Evolutionary conservation across 2,329 filamentous ascomycete genomes (phyloP), one percentile per base, ranked within the genome.

Genomic region (Colletotrichum horii): DNA sequence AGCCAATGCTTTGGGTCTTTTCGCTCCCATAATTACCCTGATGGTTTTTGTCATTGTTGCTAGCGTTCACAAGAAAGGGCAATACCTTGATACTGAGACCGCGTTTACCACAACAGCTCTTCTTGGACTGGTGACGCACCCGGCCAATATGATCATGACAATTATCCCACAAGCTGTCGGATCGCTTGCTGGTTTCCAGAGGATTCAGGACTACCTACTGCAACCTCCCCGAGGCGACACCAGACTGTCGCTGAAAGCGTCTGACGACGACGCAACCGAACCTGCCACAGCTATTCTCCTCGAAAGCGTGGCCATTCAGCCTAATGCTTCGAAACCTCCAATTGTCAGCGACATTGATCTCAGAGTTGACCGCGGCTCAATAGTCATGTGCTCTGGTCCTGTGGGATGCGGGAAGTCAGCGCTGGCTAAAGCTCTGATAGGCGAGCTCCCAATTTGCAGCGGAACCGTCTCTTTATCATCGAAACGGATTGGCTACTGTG

Each of bases 21-120:
- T 77, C 71, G 55, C 68, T 6, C 72, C 72, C 1, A 62, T 75
- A 6, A 9, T 67, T 6, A 72, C 72, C 8, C 28, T 75, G 5
- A 32, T 72, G 2, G 3, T 72, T 2, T 75, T 60, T 26, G 72
- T 72, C 4, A n/a, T 72, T 6, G 8, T 66, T 6, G 55, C 69
- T 6, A 55, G 30, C 7, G 19, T 52, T 2, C 55, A 55, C 2
- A 28, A 24, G 11, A 52, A 52, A n/a, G n/a, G 43, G 7, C 55
- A 62, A 0, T 11, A 8, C 8, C 36, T 75, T 2, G 72, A 75
- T 28, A 60, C 61, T 4, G 69, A 75, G 11, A 72, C 72, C 28
- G 76, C 76, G 2, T 80, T 79, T 15, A 80, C 79, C 7, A 79
- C 76, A 22, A 75, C 80, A 8, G 77, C 79, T 12, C 77, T 79